Percentiles rank a stretch among this genome's conserved stretches.
These are phyloP conservation scores for Lasiodiplodia theobromae DNA, from an alignment of 2,329 filamentous ascomycete genomes.

Conservation along the genomic window DNA sequence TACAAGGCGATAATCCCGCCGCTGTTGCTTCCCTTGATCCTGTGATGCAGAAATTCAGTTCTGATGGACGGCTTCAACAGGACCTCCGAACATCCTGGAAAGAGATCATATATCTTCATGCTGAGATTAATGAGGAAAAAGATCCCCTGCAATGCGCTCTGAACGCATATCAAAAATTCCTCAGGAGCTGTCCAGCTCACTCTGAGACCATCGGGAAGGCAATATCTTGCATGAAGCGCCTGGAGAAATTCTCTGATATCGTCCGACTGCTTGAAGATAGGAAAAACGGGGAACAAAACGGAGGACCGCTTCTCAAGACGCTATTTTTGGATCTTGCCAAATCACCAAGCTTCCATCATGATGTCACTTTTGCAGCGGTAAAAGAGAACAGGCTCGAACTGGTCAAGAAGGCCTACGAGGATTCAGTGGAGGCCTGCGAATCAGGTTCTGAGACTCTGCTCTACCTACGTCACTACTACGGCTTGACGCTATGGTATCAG, in stretches of 20 bases:
- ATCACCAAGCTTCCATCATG: conserved; percentile 7
- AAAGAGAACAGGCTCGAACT: neutral
- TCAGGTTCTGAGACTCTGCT: neutral
- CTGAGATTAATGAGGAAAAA: neutral
- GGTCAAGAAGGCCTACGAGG: neutral
- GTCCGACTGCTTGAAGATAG: neutral
- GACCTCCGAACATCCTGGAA: neutral
- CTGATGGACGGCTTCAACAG: neutral
- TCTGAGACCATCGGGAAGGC: neutral
- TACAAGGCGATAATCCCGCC: neutral
- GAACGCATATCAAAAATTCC: neutral
- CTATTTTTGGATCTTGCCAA: neutral
- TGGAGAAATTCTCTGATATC: neutral
- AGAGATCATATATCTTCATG: neutral
- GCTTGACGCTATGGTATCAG: conserved; percentile 6
- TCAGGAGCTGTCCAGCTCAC: neutral
- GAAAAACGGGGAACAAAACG: neutral
- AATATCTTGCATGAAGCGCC: neutral
- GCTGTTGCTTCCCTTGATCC: neutral
- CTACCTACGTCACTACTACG: conserved; percentile 12
- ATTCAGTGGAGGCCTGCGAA: neutral
- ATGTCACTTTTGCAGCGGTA: neutral
- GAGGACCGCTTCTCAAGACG: neutral
- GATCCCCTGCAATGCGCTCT: neutral
- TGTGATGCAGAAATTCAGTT: neutral